These are phyloP conservation scores for Aspergillus carbonarius DNA, from an alignment of 2,329 filamentous ascomycete genomes.

Conservation along the genomic window DNA sequence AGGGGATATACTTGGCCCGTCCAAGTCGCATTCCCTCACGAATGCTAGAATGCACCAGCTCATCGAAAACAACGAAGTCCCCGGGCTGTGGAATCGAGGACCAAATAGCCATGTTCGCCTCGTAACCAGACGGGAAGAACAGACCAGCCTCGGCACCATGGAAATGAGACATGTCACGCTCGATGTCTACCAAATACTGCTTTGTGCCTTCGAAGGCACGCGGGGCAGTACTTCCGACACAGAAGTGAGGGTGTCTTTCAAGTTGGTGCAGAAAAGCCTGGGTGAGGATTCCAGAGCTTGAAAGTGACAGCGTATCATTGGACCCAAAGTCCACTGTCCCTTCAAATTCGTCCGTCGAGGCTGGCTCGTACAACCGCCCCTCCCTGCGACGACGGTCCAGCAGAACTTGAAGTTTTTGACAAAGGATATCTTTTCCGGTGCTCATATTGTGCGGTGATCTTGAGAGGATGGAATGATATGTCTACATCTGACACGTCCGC, in stretches of 20 bases:
- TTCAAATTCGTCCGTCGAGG: slow-evolving; percentile 3
- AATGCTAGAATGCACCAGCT: slow-evolving; percentile 67
- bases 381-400: slow-evolving; percentile 9
- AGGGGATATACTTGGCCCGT: slow-evolving; percentile 43
- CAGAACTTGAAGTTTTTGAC: slow-evolving; percentile 2
- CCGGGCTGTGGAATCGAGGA: slow-evolving; percentile 52
- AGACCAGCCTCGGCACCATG: slow-evolving; percentile 53
- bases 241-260: slow-evolving; percentile 13
- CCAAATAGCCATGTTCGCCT: slow-evolving; percentile 58
- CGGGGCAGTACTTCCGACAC: slow-evolving; percentile 10
- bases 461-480: not conserved
- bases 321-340: slow-evolving; percentile 16
- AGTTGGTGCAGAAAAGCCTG: slow-evolving; percentile 13
- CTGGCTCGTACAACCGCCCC: slow-evolving; percentile 9
- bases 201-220: slow-evolving; percentile 13
- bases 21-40: slow-evolving; percentile 67
- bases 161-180: slow-evolving; percentile 53
- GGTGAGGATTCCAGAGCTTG: slow-evolving; percentile 9
- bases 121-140: slow-evolving; percentile 57
- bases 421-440: slow-evolving; percentile 4
- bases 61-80: slow-evolving; percentile 63
- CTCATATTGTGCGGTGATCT: not conserved
- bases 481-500: not conserved
- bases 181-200: slow-evolving; percentile 35
- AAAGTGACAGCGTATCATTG: slow-evolving; percentile 18